Percentiles rank a stretch among this genome's conserved stretches.
Conservation (phyloP, 1,284 basidiomycete species). For the Puccinia novopanici region DNA sequence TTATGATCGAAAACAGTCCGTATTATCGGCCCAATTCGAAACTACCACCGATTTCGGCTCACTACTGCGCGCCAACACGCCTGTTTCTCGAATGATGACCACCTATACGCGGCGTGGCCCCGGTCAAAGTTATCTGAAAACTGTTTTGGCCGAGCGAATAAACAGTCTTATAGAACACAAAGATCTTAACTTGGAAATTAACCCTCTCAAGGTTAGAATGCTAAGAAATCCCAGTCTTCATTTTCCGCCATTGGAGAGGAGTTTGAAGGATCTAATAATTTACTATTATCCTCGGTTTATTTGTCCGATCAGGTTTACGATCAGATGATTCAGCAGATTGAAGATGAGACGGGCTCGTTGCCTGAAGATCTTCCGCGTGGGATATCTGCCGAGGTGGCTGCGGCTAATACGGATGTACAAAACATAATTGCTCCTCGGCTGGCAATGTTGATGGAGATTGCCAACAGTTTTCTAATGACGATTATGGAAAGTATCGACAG, state of each 20-base stretch:
- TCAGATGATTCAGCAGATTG: conserved; percentile 97
- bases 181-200: conserved; percentile 96
- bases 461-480: conserved; percentile 93
- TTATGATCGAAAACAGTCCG: conserved; percentile 67
- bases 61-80: conserved; percentile 93
- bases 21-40: conserved; percentile 96
- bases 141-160: conserved; percentile 92
- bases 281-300: neutral
- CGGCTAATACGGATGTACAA: conserved; percentile 89
- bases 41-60: conserved; percentile 97
- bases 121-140: conserved; percentile 95
- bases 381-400: conserved; percentile 88
- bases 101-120: conserved; percentile 97
- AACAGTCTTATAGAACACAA: conserved; percentile 98
- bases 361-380: conserved; percentile 86
- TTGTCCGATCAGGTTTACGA: conserved; percentile 77
- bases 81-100: conserved; percentile 99
- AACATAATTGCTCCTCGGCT: conserved; percentile 93
- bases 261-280: neutral
- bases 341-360: conserved; percentile 88
- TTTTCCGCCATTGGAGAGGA: neutral
- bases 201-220: conserved; percentile 81
- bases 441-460: conserved; percentile 98
- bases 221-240: neutral
- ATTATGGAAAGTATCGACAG: conserved; percentile 97